phyloP scores from a whole-genome alignment of 805 yeast genomes.

The Kluyveromyces nonfermentans region DNA sequence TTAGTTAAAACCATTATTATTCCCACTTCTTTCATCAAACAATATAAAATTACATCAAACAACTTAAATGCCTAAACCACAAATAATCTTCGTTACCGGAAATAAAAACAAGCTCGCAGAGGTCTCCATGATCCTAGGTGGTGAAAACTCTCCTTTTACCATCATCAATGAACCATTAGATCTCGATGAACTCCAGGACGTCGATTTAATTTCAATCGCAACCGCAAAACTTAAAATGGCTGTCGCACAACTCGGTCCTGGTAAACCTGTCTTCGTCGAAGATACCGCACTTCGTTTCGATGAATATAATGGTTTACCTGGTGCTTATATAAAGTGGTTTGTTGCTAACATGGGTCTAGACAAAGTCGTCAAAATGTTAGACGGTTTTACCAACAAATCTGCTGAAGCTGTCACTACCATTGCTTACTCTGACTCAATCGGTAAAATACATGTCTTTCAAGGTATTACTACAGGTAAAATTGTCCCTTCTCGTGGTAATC shows the following conservation, averaged over 20 bases:
- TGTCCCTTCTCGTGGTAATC: constrained; percentile 70
- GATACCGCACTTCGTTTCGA: constrained; percentile 85
- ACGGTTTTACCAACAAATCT: constrained; percentile 70
- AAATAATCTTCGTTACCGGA: constrained; percentile 74
- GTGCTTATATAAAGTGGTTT: constrained; percentile 95
- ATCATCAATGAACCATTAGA: constrained; percentile 63
- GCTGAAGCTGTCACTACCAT: constrained; percentile 90
- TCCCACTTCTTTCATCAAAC: background rate
- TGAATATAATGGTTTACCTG: constrained; percentile 81
- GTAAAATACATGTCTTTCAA: constrained; percentile 68
- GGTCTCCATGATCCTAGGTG: constrained; percentile 58
- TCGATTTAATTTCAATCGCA: constrained; percentile 69
- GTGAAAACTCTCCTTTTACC: constrained; percentile 23
- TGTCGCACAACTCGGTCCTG: constrained; percentile 53
- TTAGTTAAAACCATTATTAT: background rate
- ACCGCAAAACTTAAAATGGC: constrained; percentile 59
- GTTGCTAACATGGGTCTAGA: constrained; percentile 62
- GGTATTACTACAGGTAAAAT: constrained; percentile 78
- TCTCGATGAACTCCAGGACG: constrained; percentile 85
- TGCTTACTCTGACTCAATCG: constrained; percentile 83
- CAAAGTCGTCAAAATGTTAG: constrained; percentile 69
- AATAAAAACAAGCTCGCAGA: constrained; percentile 82
- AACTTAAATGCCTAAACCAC: constrained; percentile 1
- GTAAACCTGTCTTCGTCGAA: constrained; percentile 81
- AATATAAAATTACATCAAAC: background rate